Conservation (phyloP, 257 asterid genomes). For the Handroanthus guayacan region DNA sequence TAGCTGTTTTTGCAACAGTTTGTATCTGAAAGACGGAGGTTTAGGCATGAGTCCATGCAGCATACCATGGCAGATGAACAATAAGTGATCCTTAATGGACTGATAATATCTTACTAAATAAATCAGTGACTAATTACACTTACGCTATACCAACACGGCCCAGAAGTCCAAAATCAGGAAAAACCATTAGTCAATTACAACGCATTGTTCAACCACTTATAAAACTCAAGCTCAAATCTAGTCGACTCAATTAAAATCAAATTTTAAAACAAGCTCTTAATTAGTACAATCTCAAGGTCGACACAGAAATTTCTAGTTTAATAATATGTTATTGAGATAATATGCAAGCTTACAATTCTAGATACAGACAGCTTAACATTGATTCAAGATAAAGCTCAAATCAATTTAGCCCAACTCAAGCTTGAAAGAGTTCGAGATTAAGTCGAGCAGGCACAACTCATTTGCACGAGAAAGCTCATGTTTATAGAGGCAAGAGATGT, state of each 20-base stretch:
- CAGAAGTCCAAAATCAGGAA: neutral
- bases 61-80: neutral
- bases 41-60: neutral
- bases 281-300: no score
- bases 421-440: no score
- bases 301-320: no score
- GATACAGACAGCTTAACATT: no score
- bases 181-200: neutral
- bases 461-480: no score
- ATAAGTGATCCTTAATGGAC: neutral
- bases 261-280: neutral
- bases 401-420: no score
- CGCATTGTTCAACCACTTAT: neutral
- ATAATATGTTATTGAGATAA: no score
- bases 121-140: neutral
- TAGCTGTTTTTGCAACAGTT: constrained; percentile 75
- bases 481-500: no score
- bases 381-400: no score
- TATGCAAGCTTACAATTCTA: no score
- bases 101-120: neutral
- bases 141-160: neutral
- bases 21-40: constrained; percentile 55
- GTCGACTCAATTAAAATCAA: neutral
- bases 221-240: no score
- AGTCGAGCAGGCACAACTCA: no score